phyloP scores from a whole-genome alignment of 495 filamentous ascomycete genomes.

The Tuber indicum region DNA sequence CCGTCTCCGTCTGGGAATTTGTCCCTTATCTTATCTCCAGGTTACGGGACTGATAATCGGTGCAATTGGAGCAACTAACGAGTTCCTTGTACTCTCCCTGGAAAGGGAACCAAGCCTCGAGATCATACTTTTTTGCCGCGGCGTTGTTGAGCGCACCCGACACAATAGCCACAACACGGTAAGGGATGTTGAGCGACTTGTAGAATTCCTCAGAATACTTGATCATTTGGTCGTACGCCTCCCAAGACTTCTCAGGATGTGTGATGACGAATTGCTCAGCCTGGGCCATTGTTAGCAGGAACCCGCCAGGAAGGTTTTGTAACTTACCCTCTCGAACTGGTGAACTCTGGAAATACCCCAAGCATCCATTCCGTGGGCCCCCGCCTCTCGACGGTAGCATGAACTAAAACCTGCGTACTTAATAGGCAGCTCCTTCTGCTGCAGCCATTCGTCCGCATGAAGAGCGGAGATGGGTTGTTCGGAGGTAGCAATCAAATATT shows the following conservation, averaged over 20 bases:
- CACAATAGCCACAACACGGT: constrained; percentile 85
- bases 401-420: constrained; percentile 88
- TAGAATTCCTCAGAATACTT: constrained; percentile 86
- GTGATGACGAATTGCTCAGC: constrained; percentile 92
- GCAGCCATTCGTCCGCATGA: constrained; percentile 89
- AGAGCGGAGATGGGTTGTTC: constrained; percentile 91
- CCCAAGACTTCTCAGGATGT: constrained; percentile 91
- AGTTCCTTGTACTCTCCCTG: constrained; percentile 96
- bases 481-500: constrained; percentile 95
- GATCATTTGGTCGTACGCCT: constrained; percentile 90
- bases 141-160: constrained; percentile 92
- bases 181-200: constrained; percentile 77
- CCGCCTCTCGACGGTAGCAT: constrained; percentile 92
- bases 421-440: constrained; percentile 74
- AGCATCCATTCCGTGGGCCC: constrained; percentile 84
- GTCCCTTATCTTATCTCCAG: constrained; percentile 78
- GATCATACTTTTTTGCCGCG: constrained; percentile 88
- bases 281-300: constrained; percentile 42
- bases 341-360: constrained; percentile 99
- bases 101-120: constrained; percentile 97
- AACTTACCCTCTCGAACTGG: constrained; percentile 81
- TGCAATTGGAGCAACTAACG: constrained; percentile 93
- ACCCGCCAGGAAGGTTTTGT: constrained; percentile 32
- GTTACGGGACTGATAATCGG: constrained; percentile 85
- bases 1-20: constrained; percentile 69